Evolutionary conservation across 257 asterid species (phyloP), one percentile per base, ranked within the genome.

Genomic region (Lantana camara): DNA sequence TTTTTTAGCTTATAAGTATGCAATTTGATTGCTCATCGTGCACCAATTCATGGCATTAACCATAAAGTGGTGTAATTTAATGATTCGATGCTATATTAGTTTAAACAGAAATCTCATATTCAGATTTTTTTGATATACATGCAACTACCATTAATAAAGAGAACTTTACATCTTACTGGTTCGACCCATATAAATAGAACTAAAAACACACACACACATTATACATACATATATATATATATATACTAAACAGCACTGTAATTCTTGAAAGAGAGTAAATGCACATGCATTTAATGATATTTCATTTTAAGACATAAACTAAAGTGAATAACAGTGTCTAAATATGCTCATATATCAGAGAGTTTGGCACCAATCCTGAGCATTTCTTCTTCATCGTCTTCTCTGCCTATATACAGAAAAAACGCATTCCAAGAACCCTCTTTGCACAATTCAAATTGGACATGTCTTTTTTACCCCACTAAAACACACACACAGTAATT

Each of bases 361-460:
- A 13, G 40, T n/a, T 50, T 62, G 27, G 49, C 53, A 55, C 72
- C 66, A 56, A 67, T 66, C 71, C 60, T 48, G 6, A 20, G 50
- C 40, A 63, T 20, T 34, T 32, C 17, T 27, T 32, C 45, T 16
- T 17, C 24, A 54, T 54, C 23, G 32, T 17, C 53, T 32, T 32
- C 27, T 54, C 60, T 40, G 34, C 21, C 38, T 5, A 21, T 9
- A 14, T 59, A 59, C 21, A 59, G 65, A 21, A 22, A 60, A 46
- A 16, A 12, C 40, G 56, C n/a, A 22, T 29, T 44, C n/a, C 52
- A 32, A 17, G 21, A 34, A 56, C n/a, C n/a, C n/a, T n/a, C n/a
- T n/a, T n/a, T n/a, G n/a, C n/a, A n/a, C n/a, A 44, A 58, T 57
- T 72, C 30, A 71, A n/a, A n/a, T n/a, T 56, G 66, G 57, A 44